Percentiles rank a stretch among this genome's conserved stretches.
Conservation (phyloP, 345 rosid species). For the Cardiospermum halicacabum region DNA sequence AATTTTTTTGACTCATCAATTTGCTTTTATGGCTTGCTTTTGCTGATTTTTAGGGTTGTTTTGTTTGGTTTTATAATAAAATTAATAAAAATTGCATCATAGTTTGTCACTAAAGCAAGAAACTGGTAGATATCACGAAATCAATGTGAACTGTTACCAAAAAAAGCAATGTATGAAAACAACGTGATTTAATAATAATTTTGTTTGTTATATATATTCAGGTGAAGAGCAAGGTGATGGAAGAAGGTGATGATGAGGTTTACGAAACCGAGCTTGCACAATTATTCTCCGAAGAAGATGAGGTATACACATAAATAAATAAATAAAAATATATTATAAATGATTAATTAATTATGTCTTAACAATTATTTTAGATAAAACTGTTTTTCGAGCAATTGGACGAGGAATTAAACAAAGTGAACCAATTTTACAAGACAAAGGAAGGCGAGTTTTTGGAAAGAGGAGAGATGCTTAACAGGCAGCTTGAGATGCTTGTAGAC, state of each 20-base stretch:
- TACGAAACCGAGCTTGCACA: conserved; percentile 85
- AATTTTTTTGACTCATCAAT: too few relatives aligned
- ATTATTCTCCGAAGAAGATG: conserved; percentile 89
- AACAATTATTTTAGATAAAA: too few relatives aligned
- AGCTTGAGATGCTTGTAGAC: conserved; percentile 57
- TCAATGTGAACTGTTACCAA: conserved; percentile 37
- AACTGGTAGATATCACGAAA: conserved; percentile 57
- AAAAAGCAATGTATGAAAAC: conserved; percentile 15
- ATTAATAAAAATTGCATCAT: too few relatives aligned
- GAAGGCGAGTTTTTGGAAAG: conserved; percentile 80
- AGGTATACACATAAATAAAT: too few relatives aligned
- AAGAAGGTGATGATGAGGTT: conserved; percentile 47
- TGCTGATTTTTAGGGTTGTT: background rate
- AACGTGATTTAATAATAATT: conserved; percentile 5
- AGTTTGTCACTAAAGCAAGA: conserved; percentile 37
- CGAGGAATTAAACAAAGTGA: conserved; percentile 80
- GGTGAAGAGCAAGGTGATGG: conserved; percentile 54
- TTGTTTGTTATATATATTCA: conserved; percentile 23
- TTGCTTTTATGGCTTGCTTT: too few relatives aligned
- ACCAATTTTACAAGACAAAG: conserved; percentile 65
- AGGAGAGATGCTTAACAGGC: conserved; percentile 71
- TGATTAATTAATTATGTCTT: too few relatives aligned
- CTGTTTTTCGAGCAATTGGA: conserved; percentile 64
- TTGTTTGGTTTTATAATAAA: too few relatives aligned
- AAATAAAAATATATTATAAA: too few relatives aligned